Evolutionary conservation across 805 yeast genomes (phyloP), one percentile per base, ranked within the genome.

Genomic region (Kluyveromyces dobzhanskii): DNA sequence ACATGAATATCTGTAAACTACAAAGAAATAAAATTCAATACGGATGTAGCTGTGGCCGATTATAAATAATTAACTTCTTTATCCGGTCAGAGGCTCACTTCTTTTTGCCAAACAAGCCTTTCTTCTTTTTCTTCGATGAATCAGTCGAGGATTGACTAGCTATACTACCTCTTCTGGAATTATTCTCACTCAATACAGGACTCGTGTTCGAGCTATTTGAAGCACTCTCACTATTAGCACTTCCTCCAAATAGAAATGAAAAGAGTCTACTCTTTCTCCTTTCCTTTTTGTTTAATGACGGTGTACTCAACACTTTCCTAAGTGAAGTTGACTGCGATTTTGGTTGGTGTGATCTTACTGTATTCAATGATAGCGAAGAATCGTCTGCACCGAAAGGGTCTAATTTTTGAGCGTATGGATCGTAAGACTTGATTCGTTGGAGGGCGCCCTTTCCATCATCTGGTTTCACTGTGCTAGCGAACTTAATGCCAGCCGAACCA

Each of bases 391-490:
- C 21, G 14, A 34, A 26, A 7, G 25, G 26, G 17, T 35, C 27
- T 11, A 17, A 18, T 17, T 35, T 21, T 9, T 17, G 31, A 8
- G 16, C 11, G 12, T 28, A 27, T 7, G 30, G 19, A 32, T 43
- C 45, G 19, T 30, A 39, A 13, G 45, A 43, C 17, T 36, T 16
- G 14, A 37, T 30, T 13, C 43, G 25, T 18, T 43, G 43, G 14
- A 43, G 33, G 2, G 30, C 53, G 18, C 43, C 40, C n/a, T 35
- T 38, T 5, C 59, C 59, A 38, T 54, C 59, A 10, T 30, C 42
- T 12, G 41, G 19, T 23, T 49, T 49, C 4, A 51, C 58, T 25
- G 42, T 39, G 3, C 50, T 37, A 1, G 59, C 58, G 41, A 56
- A 55, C 35, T 50, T 51, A 17, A 53, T 51, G 37, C 46, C 51